phyloP scores from a whole-genome alignment of 352 stramenopile genomes.

The Aphanomyces astaci region DNA sequence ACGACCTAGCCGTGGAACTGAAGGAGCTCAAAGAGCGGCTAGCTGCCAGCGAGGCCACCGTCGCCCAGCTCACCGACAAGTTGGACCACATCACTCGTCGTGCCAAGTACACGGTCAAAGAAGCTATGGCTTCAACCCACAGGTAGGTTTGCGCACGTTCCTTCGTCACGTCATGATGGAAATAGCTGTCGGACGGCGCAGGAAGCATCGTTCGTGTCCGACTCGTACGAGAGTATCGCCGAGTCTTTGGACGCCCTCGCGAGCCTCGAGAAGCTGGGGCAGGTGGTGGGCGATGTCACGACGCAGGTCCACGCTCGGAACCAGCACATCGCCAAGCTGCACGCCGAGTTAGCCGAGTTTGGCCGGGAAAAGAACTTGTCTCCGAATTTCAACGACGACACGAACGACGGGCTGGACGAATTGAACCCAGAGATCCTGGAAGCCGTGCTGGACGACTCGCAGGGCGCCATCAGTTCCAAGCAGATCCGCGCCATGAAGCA shows the following conservation, averaged over 20 bases:
- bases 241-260: slow-evolving; percentile 9
- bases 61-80: slow-evolving; percentile 11
- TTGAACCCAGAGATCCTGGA: slow-evolving; percentile 22
- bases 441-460: slow-evolving; percentile 20
- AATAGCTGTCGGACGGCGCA: not conserved
- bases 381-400: slow-evolving; percentile 24
- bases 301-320: slow-evolving; percentile 16
- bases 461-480: slow-evolving; percentile 21
- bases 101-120: slow-evolving; percentile 21
- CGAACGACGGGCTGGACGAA: slow-evolving; percentile 39
- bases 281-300: slow-evolving; percentile 12
- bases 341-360: slow-evolving; percentile 16
- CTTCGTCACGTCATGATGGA: not conserved
- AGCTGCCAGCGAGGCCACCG: slow-evolving; percentile 1
- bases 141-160: not conserved
- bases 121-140: slow-evolving; percentile 12
- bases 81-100: slow-evolving; percentile 21
- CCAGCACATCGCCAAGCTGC: not conserved
- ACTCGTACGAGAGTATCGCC: slow-evolving; percentile 7
- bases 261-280: slow-evolving; percentile 1
- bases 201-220: not conserved
- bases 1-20: slow-evolving; percentile 20
- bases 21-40: slow-evolving; percentile 24
- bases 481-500: slow-evolving; percentile 20
- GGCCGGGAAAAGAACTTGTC: slow-evolving; percentile 35